phyloP scores from a whole-genome alignment of 2,329 filamentous ascomycete genomes.

The Fusarium brachygibbosum region DNA sequence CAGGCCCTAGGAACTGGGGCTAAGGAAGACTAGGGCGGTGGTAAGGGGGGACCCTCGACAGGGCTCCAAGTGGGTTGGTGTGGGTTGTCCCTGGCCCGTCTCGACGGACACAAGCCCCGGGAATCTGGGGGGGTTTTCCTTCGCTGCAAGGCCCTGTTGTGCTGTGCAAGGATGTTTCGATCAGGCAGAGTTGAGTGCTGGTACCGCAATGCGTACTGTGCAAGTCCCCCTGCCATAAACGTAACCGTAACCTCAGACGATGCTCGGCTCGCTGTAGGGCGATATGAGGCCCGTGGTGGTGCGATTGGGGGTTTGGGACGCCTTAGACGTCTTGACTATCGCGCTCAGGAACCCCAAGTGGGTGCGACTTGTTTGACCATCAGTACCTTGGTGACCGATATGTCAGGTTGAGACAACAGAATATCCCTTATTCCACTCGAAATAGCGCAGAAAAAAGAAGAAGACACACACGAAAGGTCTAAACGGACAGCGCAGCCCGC shows the following conservation, averaged over 20 bases:
- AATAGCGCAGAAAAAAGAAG: neutral
- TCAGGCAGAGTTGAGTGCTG: slow-evolving; percentile 42
- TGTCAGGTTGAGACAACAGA: slow-evolving; percentile 23
- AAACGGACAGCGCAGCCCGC: slow-evolving; percentile 6
- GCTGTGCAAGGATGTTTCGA: slow-evolving; percentile 45
- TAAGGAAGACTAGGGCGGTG: slow-evolving; percentile 47
- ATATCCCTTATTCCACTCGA: slow-evolving; percentile 13
- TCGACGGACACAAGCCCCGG: slow-evolving; percentile 49
- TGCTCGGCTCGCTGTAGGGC: slow-evolving; percentile 44
- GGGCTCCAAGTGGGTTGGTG: slow-evolving; percentile 43
- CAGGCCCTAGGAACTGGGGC: slow-evolving; percentile 47
- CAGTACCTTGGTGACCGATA: slow-evolving; percentile 29
- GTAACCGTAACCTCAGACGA: slow-evolving; percentile 46
- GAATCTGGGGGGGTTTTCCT: slow-evolving; percentile 48
- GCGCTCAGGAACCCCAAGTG: slow-evolving; percentile 31
- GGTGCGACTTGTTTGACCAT: slow-evolving; percentile 33
- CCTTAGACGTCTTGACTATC: slow-evolving; percentile 26
- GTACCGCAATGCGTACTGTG: slow-evolving; percentile 40
- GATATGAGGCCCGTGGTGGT: slow-evolving; percentile 46
- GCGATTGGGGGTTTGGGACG: slow-evolving; percentile 44
- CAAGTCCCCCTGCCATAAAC: slow-evolving; percentile 26
- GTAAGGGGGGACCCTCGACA: slow-evolving; percentile 49
- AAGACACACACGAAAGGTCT: slow-evolving; percentile 10
- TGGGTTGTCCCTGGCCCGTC: slow-evolving; percentile 43
- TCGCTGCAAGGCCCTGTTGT: slow-evolving; percentile 39